Percentiles rank a stretch among this genome's conserved stretches.
Conservation (phyloP, 2,329 filamentous ascomycete genomes). For the Magnaporthiopsis incrustans region DNA sequence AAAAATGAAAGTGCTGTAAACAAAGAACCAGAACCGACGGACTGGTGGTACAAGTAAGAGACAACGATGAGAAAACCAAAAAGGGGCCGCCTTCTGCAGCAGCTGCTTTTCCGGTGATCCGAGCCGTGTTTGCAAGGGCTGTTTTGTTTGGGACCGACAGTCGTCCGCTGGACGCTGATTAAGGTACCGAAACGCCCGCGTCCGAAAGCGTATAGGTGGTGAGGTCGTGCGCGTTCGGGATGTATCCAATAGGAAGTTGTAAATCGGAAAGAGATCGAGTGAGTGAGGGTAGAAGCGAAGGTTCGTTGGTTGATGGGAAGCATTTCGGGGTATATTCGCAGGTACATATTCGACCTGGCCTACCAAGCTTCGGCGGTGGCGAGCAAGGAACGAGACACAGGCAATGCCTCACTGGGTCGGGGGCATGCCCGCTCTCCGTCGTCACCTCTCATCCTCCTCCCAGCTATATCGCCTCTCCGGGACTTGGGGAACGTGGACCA, state of each 20-base stretch:
- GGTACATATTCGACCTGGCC: background rate
- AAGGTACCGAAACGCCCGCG: background rate
- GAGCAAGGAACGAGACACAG: background rate
- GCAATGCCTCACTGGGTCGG: background rate
- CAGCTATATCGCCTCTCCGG: constrained; percentile 43
- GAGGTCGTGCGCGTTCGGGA: background rate
- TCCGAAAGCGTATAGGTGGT: background rate
- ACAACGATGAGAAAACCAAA: background rate
- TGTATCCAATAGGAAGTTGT: background rate
- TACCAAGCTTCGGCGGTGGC: background rate
- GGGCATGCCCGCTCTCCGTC: background rate
- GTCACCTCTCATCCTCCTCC: constrained; percentile 29
- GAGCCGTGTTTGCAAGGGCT: background rate
- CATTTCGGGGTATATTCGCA: background rate
- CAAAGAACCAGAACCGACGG: background rate
- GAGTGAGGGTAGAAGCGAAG: background rate
- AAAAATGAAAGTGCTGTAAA: background rate
- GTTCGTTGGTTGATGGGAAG: background rate
- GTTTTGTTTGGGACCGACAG: background rate
- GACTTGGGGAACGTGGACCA: constrained; percentile 44
- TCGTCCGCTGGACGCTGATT: background rate
- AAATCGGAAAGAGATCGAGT: background rate
- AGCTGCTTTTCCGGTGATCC: no score
- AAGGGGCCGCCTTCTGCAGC: background rate
- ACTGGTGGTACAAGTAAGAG: background rate